Base-by-base conservation (phyloP, 2,329 filamentous ascomycete species). In the Lecanicillium sp. region DNA sequence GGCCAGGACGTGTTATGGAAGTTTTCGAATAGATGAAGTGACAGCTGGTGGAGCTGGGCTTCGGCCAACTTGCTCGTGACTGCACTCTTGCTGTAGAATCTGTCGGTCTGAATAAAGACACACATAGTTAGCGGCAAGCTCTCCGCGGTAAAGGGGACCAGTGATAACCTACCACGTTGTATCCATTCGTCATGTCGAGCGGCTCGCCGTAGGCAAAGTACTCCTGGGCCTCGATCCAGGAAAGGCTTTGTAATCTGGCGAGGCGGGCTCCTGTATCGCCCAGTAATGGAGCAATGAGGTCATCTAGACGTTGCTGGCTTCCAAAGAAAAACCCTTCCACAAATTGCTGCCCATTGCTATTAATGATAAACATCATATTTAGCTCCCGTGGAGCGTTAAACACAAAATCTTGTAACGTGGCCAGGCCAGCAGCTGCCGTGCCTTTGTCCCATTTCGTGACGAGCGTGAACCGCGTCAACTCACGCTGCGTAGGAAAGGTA, bases 301-400 rank as follows among this genome's bases (percentile, higher is more conserved):
- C 34, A 11, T 50, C 34, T 8, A 57, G 37, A 0, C 46, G 44
- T 4, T 40, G 34, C 2, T 40, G 29, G 0, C 35, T 44, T 1
- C 57, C 58, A 8, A 54, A 54, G 39, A 49, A 61, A 5, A 56
- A 43, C 2, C 54, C 58, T 25, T 53, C 51, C 2, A 60, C 47
- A n/a, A n/a, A n/a, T 47, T 40, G 25, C 13, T 51, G 41, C 1
- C 46, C 45, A 3, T 19, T 28, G 0, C 47, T 30, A 1, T 35
- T 43, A 19, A 56, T 41, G 10, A 48, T 55, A 1, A 58, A 41
- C 33, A 53, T 50, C 37, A 59, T 46, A 18, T 59, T 60, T 17
- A 61, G 17, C 40, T 60, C 51, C 7, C 36, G 47, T 0, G 52
- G 50, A 0, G 51, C 48, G 1, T 45, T 36, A 12, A 38, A 34